Percentiles rank a stretch among this genome's conserved stretches.
phyloP scores from a whole-genome alignment of 1,284 basidiomycete genomes.

The Ceratobasidium sp. region DNA sequence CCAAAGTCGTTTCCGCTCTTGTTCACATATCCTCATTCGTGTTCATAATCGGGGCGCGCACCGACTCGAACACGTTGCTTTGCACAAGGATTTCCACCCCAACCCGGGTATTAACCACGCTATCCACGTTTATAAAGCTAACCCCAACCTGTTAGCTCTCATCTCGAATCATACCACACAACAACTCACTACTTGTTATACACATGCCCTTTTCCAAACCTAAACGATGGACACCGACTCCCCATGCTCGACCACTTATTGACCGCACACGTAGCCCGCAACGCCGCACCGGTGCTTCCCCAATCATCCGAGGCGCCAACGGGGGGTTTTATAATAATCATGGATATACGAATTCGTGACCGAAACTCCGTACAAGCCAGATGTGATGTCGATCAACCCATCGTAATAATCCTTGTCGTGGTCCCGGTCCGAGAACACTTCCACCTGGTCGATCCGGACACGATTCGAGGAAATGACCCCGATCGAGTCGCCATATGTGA shows the following conservation, averaged over 20 bases:
- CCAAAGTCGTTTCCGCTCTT: constrained; percentile 33
- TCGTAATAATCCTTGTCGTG: constrained; percentile 44
- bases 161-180: too few relatives aligned
- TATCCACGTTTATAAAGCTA: constrained; percentile 57
- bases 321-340: constrained; percentile 43
- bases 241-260: constrained; percentile 45
- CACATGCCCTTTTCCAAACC: constrained; percentile 50
- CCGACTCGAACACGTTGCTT: constrained; percentile 55
- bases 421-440: constrained; percentile 38
- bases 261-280: constrained; percentile 40
- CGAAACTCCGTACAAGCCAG: constrained; percentile 24
- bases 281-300: constrained; percentile 21
- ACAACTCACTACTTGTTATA: constrained; percentile 26
- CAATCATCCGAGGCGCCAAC: constrained; percentile 35
- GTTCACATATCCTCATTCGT: constrained; percentile 39
- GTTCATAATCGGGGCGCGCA: constrained; percentile 13
- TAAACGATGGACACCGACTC: constrained; percentile 48
- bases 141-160: neutral
- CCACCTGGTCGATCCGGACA: constrained; percentile 43
- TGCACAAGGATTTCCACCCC: constrained; percentile 50
- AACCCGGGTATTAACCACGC: constrained; percentile 48
- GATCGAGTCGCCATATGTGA: constrained; percentile 30
- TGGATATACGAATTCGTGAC: constrained; percentile 40
- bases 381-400: constrained; percentile 39
- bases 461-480: constrained; percentile 26